Conservation (phyloP, 176 grass and related monocot genomes). For the Bonia amplexicaulis region DNA sequence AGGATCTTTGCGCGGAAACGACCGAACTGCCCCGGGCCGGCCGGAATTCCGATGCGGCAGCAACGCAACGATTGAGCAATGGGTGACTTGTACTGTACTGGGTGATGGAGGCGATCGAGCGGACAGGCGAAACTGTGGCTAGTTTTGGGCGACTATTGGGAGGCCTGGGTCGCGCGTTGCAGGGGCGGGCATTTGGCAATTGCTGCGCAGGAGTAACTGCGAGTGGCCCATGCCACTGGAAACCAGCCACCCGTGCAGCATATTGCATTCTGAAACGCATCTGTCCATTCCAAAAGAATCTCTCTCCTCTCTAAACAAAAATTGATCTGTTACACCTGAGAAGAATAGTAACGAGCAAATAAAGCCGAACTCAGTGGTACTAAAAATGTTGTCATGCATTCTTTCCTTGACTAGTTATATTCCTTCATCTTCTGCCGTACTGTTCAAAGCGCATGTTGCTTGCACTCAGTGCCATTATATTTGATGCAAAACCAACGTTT, state of each 20-base stretch:
- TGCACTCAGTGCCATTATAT: background rate
- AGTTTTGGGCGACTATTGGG: background rate
- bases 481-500: background rate
- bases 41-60: constrained; percentile 5
- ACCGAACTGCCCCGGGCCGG: constrained; percentile 20
- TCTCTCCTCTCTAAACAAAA: background rate
- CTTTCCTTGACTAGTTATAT: background rate
- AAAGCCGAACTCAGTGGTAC: background rate
- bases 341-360: background rate
- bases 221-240: constrained; percentile 15
- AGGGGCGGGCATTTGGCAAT: constrained; percentile 7
- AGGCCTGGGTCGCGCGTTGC: background rate
- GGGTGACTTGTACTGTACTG: background rate
- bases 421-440: background rate
- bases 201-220: background rate
- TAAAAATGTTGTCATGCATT: background rate
- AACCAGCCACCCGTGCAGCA: background rate
- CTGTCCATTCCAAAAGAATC: background rate
- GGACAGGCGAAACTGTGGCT: background rate
- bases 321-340: background rate
- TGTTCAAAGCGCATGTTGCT: too few relatives aligned
- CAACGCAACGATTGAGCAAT: constrained; percentile 26
- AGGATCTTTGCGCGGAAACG: constrained; percentile 40
- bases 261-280: constrained; percentile 23
- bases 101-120: background rate